phyloP scores from a whole-genome alignment of 495 filamentous ascomycete genomes.

The Penicillium verhagenii region DNA sequence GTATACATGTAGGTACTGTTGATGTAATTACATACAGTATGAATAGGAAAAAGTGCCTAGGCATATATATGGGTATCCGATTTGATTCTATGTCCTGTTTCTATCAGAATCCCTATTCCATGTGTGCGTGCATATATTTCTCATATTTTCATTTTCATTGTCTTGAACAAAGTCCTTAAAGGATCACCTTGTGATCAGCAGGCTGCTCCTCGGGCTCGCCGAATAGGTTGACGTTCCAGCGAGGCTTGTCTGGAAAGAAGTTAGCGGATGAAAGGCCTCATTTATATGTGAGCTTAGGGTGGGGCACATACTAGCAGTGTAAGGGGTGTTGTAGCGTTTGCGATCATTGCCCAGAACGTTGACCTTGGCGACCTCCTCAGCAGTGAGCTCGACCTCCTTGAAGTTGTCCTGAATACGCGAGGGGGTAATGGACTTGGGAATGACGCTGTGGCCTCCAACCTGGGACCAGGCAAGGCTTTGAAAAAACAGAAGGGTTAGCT shows the following conservation, averaged over 20 bases:
- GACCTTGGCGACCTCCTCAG: conserved; percentile 47
- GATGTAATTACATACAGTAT: too few relatives aligned
- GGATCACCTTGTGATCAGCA: conserved; percentile 43
- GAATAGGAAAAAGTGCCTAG: too few relatives aligned
- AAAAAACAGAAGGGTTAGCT: not conserved
- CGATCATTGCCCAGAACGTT: conserved; percentile 39
- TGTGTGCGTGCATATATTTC: not conserved
- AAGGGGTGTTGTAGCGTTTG: conserved; percentile 51
- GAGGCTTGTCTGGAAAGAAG: conserved; percentile 35
- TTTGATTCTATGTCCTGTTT: not conserved
- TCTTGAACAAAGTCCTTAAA: conserved; percentile 15
- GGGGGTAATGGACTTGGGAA: conserved; percentile 50
- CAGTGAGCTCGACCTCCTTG: conserved; percentile 46
- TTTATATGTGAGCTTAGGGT: not conserved
- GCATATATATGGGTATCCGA: not conserved
- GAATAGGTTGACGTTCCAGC: conserved; percentile 50
- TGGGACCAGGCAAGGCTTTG: conserved; percentile 46
- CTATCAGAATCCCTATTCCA: not conserved
- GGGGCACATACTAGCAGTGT: conserved; percentile 30
- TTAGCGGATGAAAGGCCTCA: not conserved
- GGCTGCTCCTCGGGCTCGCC: conserved; percentile 41
- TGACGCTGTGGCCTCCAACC: conserved; percentile 48
- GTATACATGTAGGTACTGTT: too few relatives aligned
- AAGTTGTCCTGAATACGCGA: conserved; percentile 50
- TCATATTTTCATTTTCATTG: conserved; percentile 4